Evolutionary conservation across 306 rosid genomes (phyloP).

Genomic region (Hippophae rhamnoides): DNA sequence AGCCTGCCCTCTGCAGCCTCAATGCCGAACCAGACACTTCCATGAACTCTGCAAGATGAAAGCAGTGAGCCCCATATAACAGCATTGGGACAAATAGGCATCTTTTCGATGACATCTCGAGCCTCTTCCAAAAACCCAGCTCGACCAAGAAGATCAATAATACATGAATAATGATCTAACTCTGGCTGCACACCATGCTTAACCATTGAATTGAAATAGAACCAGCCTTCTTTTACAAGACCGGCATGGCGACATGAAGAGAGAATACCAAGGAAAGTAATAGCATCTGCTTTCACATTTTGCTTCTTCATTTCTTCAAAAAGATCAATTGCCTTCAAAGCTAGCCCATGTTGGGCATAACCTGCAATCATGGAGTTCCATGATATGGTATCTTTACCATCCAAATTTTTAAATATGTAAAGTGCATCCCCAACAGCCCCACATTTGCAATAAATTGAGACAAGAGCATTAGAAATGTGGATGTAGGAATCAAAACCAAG

Average conservation of each 20-base stretch:
- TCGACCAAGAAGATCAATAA: slow-evolving; percentile 77
- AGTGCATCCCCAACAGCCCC: slow-evolving; percentile 55
- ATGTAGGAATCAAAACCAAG: slow-evolving; percentile 47
- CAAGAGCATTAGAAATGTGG: slow-evolving; percentile 53
- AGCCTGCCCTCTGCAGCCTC: slow-evolving; percentile 67
- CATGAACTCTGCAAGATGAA: slow-evolving; percentile 61
- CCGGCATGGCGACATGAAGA: slow-evolving; percentile 80
- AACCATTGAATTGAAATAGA: slow-evolving; percentile 56
- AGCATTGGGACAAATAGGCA: slow-evolving; percentile 72
- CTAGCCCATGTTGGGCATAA: slow-evolving; percentile 71
- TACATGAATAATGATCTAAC: slow-evolving; percentile 72
- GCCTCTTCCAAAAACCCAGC: slow-evolving; percentile 69
- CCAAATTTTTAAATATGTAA: slow-evolving; percentile 40
- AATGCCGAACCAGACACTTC: slow-evolving; percentile 60
- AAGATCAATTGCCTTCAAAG: slow-evolving; percentile 44
- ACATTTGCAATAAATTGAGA: slow-evolving; percentile 78
- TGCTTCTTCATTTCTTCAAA: slow-evolving; percentile 53
- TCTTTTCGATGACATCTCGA: slow-evolving; percentile 39
- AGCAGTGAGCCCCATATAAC: slow-evolving; percentile 82
- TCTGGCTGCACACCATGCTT: slow-evolving; percentile 50
- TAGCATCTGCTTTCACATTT: slow-evolving; percentile 43
- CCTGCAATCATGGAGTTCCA: slow-evolving; percentile 92
- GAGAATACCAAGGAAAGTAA: slow-evolving; percentile 60
- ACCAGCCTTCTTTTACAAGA: slow-evolving; percentile 51
- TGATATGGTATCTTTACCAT: slow-evolving; percentile 41